Evolutionary conservation across 345 rosid species (phyloP), one percentile per base, ranked within the genome.

Genomic region (Eucalyptus globulus): DNA sequence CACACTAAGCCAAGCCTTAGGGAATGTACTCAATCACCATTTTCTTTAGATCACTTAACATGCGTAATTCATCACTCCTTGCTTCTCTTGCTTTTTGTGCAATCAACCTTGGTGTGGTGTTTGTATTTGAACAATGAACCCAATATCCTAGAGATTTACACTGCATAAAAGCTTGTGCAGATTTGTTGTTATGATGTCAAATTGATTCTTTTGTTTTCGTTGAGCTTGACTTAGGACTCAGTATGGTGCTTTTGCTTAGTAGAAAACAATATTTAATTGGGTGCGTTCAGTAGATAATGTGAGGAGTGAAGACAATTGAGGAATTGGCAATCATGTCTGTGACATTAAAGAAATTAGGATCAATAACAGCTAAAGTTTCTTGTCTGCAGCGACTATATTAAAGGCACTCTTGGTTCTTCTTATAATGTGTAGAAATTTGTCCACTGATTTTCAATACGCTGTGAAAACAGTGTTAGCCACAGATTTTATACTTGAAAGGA

Each of bases 401-500:
- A 37, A 76, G 43, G 85, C 85, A 40, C 47, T 76, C 56, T 49
- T 37, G 49, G n/a, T 88, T 80, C 45, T 26, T 76, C 44, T 34
- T 17, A 34, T 72, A 34, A 11, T 17, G 45, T 34, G 81, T 72
- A 96, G 89, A 72, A 21, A 21, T 76, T 76, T 76, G 15, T 24
- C 29, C 62, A 43, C 24, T 40, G 85, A 76, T 13, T 76, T 40
- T 76, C 47, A 76, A 40, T 76, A 29, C 85, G 6, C 24, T 40
- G 29, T 76, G 47, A 98, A 97, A 89, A 96, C 96, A 58, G 99
- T 89, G 58, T 97, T 97, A 95, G 56, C 62, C 62, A 95, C 92
- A 34, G 40, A 62, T 65, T 45, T 31, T 62, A 19, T 14, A 51
- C 87, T 86, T 86, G 43, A 34, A 49, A 54, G 26, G 54, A 86